These are phyloP conservation scores for Neopestalotiopsis sp. DNA, from an alignment of 2,329 filamentous ascomycete species.

Conservation along the genomic window DNA sequence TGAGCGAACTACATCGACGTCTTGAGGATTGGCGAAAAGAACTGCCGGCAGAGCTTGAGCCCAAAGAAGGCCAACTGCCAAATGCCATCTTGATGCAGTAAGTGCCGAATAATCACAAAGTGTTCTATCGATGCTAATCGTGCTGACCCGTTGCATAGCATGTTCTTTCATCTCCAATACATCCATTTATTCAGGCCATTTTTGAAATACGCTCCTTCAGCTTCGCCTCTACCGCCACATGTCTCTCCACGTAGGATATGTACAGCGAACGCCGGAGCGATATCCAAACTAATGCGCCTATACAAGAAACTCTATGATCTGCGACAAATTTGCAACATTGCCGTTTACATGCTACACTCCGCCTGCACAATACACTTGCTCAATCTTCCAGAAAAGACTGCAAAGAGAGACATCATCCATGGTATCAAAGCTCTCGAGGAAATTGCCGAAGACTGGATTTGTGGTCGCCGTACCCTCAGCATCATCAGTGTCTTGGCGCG, in stretches of 20 bases:
- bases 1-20: conserved; percentile 88
- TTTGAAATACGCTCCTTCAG: conserved; percentile 82
- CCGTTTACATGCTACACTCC: conserved; percentile 93
- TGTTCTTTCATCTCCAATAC: conserved; percentile 96
- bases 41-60: conserved; percentile 84
- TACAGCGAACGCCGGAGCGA: conserved; percentile 84
- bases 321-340: conserved; percentile 94
- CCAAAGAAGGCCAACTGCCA: conserved; percentile 86
- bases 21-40: conserved; percentile 89
- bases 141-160: conserved; percentile 60
- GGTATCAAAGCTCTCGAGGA: conserved; percentile 92
- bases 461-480: conserved; percentile 81
- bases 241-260: conserved; percentile 91
- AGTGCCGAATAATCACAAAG: conserved; percentile 42
- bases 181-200: conserved; percentile 97
- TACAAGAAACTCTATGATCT: conserved; percentile 94
- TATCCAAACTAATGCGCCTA: conserved; percentile 91
- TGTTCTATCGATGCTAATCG: neutral
- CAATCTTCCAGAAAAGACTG: conserved; percentile 91
- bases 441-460: conserved; percentile 93
- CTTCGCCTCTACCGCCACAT: conserved; percentile 83
- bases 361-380: conserved; percentile 94
- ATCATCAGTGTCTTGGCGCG: conserved; percentile 84
- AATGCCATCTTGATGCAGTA: conserved; percentile 85
- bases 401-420: conserved; percentile 86